phyloP scores from a whole-genome alignment of 768 basidiomycete species.

The Auricularia cornea region DNA sequence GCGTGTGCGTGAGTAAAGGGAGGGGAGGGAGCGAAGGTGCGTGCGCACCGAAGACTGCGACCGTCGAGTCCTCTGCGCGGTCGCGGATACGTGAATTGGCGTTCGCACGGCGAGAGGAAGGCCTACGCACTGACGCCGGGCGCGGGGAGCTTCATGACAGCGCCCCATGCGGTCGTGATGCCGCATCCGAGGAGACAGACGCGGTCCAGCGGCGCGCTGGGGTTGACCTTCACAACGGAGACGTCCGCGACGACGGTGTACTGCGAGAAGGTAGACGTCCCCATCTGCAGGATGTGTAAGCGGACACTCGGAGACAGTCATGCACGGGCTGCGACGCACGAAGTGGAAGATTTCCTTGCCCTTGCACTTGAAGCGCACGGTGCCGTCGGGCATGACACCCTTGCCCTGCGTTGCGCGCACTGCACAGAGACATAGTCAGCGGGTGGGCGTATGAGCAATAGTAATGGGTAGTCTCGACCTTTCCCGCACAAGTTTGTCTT shows the following conservation, averaged over 20 bases:
- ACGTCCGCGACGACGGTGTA: conserved; percentile 98
- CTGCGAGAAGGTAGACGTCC: conserved; percentile 98
- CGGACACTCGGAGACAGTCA: neutral
- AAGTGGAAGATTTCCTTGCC: conserved; percentile 88
- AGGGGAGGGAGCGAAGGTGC: too few relatives aligned
- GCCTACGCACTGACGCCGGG: conserved; percentile 54
- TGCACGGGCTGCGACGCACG: conserved; percentile 37
- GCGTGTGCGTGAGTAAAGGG: too few relatives aligned
- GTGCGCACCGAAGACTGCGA: conserved; percentile 70
- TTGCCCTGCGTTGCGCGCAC: conserved; percentile 91
- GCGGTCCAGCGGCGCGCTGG: conserved; percentile 82
- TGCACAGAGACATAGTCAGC: too few relatives aligned
- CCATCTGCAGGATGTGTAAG: conserved; percentile 58
- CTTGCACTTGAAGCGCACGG: conserved; percentile 79
- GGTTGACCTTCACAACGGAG: conserved; percentile 86
- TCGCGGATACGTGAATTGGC: conserved; percentile 1
- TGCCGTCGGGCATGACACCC: conserved; percentile 90
- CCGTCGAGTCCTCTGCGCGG: conserved; percentile 65
- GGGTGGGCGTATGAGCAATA: too few relatives aligned
- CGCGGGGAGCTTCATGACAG: conserved; percentile 75
- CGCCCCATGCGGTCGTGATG: conserved; percentile 98
- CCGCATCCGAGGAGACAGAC: conserved; percentile 96
- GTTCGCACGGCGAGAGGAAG: neutral
- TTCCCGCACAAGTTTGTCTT: conserved; percentile 98
- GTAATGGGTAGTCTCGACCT: too few relatives aligned